Evolutionary conservation across 2,329 filamentous ascomycete species (phyloP).

Genomic region (Pyrenophora tritici-repentis): DNA sequence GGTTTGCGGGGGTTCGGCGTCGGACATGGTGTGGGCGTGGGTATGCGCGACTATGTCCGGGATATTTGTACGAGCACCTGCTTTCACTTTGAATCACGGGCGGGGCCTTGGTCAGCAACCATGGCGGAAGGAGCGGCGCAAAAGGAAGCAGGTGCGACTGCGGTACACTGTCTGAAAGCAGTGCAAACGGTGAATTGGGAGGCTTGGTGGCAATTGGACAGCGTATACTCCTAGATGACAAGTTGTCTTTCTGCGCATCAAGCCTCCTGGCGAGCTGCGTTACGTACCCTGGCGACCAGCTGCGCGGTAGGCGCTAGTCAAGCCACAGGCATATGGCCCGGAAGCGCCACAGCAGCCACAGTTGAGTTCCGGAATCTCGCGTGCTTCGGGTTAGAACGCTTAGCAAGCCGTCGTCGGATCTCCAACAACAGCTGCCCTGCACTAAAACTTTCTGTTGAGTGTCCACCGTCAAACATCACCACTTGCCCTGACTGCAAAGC

Average conservation of each 20-base stretch:
- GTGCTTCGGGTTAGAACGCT: conserved; percentile 17
- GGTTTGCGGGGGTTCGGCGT: conserved; percentile 29
- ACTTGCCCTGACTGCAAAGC: conserved; percentile 18
- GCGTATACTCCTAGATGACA: conserved; percentile 22
- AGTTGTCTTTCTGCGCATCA: conserved; percentile 25
- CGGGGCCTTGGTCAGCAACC: conserved; percentile 27
- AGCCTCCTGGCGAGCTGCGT: conserved; percentile 26
- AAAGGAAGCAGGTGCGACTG: conserved; percentile 6
- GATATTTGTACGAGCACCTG: conserved; percentile 2
- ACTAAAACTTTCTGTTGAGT: conserved; percentile 42
- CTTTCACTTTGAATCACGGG: conserved; percentile 23
- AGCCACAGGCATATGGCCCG: too few relatives aligned
- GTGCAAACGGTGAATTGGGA: neutral
- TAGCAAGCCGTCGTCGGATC: conserved; percentile 18
- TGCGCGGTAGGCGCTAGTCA: conserved; percentile 4
- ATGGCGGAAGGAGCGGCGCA: conserved; percentile 29
- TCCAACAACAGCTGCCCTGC: conserved; percentile 24
- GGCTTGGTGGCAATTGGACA: neutral
- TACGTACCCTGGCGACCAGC: conserved; percentile 25
- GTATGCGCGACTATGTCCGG: conserved; percentile 19
- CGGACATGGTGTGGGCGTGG: conserved; percentile 40
- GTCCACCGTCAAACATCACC: conserved; percentile 29
- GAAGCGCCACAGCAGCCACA: conserved; percentile 3
- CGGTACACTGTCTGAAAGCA: conserved; percentile 11
- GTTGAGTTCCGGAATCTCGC: conserved; percentile 10